Base-by-base conservation (phyloP, 1,284 basidiomycete species). In the Trichosporon asahii region DNA sequence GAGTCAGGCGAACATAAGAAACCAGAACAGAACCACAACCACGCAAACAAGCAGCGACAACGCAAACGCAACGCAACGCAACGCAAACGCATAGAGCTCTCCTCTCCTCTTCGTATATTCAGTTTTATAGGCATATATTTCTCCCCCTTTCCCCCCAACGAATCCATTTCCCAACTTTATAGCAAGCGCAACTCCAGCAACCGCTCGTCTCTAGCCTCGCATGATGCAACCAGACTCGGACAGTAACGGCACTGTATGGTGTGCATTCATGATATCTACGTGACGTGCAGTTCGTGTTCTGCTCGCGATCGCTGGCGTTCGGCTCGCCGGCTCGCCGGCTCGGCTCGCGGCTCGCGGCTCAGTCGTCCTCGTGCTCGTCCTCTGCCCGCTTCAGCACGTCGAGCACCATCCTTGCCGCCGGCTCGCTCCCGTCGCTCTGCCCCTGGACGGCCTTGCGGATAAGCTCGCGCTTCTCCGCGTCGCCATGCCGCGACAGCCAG, bases 401-500 rank as follows among this genome's bases (percentile, higher is more conserved):
- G 29, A 18, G 37, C 27, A 61, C 27, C 57, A 61, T 61, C 55
- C 11, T 15, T 33, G 31, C 46, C 18, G n/a, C 53, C 61, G 0
- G 49, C 69, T 61, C 57, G 57, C 27, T 61, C 7, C 57, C 57
- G 11, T 69, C 73, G 2, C 76, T 61, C 70, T 84, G 82, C 27
- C 75, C 79, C 33, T 81, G 73, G 3, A 83, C 76, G 2, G 77
- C 77, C 68, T 79, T 79, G 65, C 83, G 79, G 8, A 84, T 65
- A 44, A 84, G 67, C 23, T 69, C 74, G 74, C 76, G 77, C 49
- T 76, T 74, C 64, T 81, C 79, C 33, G 76, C 72, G 12, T 77
- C 74, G 9, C 73, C 68, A 66, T 84, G 83, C 66, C 82, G 82
- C 35, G 77, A 75, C 2, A 82, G 69, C 83, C 83, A 84, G 3